Conservation (phyloP, 164 flowering plant species). For the Saururus chinensis region DNA sequence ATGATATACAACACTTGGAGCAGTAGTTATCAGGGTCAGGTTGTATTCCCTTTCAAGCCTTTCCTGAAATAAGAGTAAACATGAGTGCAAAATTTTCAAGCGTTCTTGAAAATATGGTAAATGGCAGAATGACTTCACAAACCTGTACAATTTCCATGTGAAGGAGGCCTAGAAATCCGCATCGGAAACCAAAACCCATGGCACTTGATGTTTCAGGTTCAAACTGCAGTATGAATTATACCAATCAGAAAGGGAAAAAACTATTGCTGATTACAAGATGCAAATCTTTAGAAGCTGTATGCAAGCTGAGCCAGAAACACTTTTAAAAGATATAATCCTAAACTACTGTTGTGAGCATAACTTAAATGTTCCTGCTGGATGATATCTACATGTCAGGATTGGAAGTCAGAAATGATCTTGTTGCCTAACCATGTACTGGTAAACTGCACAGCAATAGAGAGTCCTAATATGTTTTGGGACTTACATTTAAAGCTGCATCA, state of each 20-base stretch:
- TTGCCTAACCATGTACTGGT: not conserved
- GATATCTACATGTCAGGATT: too few species aligned
- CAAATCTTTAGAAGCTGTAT: not conserved
- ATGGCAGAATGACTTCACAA: not conserved
- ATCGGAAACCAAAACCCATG: slow-evolving; percentile 99
- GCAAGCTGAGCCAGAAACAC: not conserved
- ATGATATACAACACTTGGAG: slow-evolving; percentile 94
- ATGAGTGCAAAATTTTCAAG: not conserved
- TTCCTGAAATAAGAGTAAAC: slow-evolving; percentile 49
- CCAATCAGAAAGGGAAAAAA: not conserved
- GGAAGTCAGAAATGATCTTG: not conserved
- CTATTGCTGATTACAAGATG: not conserved
- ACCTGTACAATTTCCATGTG: slow-evolving; percentile 99
- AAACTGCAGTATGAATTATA: slow-evolving; percentile 42
- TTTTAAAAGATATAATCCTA: too few species aligned
- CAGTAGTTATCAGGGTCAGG: slow-evolving; percentile 79
- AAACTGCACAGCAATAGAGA: not conserved
- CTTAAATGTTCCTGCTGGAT: too few species aligned
- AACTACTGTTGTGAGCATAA: too few species aligned
- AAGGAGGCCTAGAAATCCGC: slow-evolving; percentile 96
- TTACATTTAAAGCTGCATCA: slow-evolving; percentile 92
- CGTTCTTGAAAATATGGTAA: not conserved
- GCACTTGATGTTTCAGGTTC: slow-evolving; percentile 98
- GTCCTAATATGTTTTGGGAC: not conserved
- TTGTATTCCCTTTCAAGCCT: slow-evolving; percentile 98